Conservation (phyloP, 345 rosid genomes). For the Arabidopsis suecica region DNA sequence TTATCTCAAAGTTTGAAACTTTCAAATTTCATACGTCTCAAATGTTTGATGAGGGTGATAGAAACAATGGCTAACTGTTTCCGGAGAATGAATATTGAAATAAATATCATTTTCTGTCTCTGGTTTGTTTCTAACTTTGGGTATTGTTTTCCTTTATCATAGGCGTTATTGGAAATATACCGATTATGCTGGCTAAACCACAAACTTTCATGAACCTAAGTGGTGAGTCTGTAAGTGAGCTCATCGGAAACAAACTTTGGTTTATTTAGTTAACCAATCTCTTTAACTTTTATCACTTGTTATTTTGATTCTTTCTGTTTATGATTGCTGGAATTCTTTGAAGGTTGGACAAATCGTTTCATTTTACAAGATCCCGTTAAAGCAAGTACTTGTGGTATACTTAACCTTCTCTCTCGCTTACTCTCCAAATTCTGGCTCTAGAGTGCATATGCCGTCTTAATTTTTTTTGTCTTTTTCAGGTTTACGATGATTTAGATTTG, state of each 20-base stretch:
- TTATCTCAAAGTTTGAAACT: background rate
- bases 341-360: slow-evolving; percentile 90
- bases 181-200: slow-evolving; percentile 93
- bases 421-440: background rate
- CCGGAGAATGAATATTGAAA: background rate
- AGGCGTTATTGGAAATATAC: slow-evolving; percentile 82
- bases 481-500: slow-evolving; percentile 93
- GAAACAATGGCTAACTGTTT: background rate
- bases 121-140: slow-evolving; percentile 14
- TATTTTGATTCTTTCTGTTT: slow-evolving; percentile 21
- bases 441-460: background rate
- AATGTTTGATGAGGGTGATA: background rate
- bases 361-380: slow-evolving; percentile 86
- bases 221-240: slow-evolving; percentile 96
- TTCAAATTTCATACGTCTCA: background rate
- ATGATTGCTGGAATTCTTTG: slow-evolving; percentile 36
- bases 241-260: slow-evolving; percentile 38
- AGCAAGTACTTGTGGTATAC: slow-evolving; percentile 92
- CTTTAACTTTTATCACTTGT: background rate
- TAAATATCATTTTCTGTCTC: no score
- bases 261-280: slow-evolving; percentile 8
- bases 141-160: slow-evolving; percentile 22
- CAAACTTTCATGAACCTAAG: slow-evolving; percentile 95
- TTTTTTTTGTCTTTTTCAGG: slow-evolving; percentile 47
- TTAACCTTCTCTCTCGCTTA: slow-evolving; percentile 15